These are phyloP conservation scores for Dioscorea dumetorum DNA, from an alignment of 106 monocot species.

Conservation along the genomic window DNA sequence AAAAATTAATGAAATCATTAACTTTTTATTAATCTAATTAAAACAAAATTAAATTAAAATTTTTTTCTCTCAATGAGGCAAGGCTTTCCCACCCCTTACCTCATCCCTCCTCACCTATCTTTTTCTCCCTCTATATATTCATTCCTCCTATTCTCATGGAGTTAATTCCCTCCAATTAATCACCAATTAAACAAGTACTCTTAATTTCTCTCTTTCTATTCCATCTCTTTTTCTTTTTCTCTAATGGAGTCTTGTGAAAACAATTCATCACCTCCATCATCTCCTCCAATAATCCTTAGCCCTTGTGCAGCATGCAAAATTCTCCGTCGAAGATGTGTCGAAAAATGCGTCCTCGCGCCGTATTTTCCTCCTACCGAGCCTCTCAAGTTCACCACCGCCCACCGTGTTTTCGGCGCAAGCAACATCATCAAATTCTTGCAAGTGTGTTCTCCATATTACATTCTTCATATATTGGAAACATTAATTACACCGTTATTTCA, in stretches of 20 bases:
- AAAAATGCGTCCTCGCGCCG: conserved; percentile 15
- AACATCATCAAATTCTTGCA: conserved; percentile 21
- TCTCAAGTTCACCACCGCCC: conserved; percentile 17
- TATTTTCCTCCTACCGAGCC: conserved; percentile 21
- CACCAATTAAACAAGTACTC: background rate
- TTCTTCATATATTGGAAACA: too few relatives aligned
- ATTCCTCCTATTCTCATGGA: background rate
- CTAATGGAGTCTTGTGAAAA: background rate
- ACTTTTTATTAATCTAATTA: too few relatives aligned
- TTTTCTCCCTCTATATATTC: background rate
- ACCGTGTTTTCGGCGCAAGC: conserved; percentile 21
- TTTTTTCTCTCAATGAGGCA: too few relatives aligned
- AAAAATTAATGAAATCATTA: too few relatives aligned
- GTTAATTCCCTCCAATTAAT: background rate
- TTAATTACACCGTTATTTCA: too few relatives aligned
- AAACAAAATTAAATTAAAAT: too few relatives aligned
- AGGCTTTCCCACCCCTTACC: too few relatives aligned
- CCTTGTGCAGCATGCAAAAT: conserved; percentile 23
- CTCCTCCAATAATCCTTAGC: background rate
- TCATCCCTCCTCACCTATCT: background rate
- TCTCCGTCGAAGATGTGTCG: conserved; percentile 12
- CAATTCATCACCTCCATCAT: background rate
- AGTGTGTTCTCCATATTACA: too few relatives aligned
- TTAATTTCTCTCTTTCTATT: background rate
- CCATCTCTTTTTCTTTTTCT: background rate